Base-by-base conservation (phyloP, 805 yeast species). In the Ascoidea asiatica region DNA sequence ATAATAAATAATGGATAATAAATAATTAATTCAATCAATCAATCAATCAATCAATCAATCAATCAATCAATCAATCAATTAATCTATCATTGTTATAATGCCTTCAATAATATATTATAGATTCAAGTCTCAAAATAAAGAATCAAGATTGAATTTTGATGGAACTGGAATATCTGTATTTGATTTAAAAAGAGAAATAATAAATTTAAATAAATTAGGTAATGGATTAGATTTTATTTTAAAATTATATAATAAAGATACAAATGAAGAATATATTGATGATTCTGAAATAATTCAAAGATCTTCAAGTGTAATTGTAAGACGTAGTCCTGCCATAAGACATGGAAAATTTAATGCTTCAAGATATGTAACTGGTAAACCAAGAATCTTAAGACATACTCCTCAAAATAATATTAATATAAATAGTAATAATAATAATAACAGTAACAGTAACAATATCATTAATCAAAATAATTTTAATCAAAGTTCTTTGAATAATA, bases 151-250 rank as follows among this genome's bases (percentile, higher is more conserved):
- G 21, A 72, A 80, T 41, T 92, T 92, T 57, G 98, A 92, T 60
- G 99, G 98, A 19, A 90, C 98, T 0, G 97, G 97, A 22, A 77
- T 92, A 38, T 86, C 95, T 1, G 95, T 89, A 1, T 92, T 90
- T 63, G 99, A 92, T 57, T 66, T 92, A 48, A 92, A 92, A 62
- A 79, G 90, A 49, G 97, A 92, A 53, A 87, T 92, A 43, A 82
- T 92, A 39, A 61, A 72, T 18, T 85, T 79, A 37, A 90, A 89
- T 61, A 83, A 78, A 53, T 67, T 92, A 15, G 87, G 89, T 5
- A 80, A 79, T 48, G 94, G 95, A 1, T 74, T 80, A 2, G 95
- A 86, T 56, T 88, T 89, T 54, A 92, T 86, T 57, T 64, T 92
- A 37, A 63, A 74, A 40, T 56, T 92, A 17, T 83, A 74, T 57